Conservation (phyloP, 1,139 yeast genomes). For the Kodamaea sp. region DNA sequence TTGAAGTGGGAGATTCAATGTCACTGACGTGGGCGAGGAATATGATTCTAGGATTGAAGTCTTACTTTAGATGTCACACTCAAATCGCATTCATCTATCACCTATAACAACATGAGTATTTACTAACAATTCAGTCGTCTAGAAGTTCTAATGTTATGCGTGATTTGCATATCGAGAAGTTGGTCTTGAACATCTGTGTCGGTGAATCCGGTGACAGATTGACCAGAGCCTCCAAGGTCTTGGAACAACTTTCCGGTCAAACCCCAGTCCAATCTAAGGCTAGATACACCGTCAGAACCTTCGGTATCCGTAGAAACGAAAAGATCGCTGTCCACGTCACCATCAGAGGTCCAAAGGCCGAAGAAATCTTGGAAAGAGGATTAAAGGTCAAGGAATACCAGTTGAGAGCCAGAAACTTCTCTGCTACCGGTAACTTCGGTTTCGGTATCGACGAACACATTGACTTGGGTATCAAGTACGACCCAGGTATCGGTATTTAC, state of each 20-base stretch:
- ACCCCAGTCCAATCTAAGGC: conserved; percentile 99
- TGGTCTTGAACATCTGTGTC: conserved; percentile 99
- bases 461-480: conserved; percentile 99
- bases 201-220: conserved; percentile 99
- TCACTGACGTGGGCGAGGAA: no score
- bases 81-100: no score
- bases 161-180: conserved; percentile 98
- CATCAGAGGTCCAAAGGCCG: conserved; percentile 99
- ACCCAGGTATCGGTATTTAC: conserved; percentile 99
- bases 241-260: conserved; percentile 99
- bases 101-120: no score
- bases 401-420: conserved; percentile 90
- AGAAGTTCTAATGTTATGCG: conserved; percentile 76
- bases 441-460: conserved; percentile 99
- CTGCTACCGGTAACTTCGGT: conserved; percentile 99
- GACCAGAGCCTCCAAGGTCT: conserved; percentile 99
- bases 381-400: conserved; percentile 99
- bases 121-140: conserved; percentile 23
- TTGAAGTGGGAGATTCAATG: no score
- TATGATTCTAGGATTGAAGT: no score
- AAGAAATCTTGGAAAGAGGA: conserved; percentile 99
- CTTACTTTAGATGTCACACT: no score
- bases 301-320: conserved; percentile 99
- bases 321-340: conserved; percentile 99
- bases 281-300: conserved; percentile 99